A percentile compares a stretch with the other conserved stretches of the same genome.
Conservation (phyloP, 2,329 filamentous ascomycete genomes). For the Cercospora sp. region DNA sequence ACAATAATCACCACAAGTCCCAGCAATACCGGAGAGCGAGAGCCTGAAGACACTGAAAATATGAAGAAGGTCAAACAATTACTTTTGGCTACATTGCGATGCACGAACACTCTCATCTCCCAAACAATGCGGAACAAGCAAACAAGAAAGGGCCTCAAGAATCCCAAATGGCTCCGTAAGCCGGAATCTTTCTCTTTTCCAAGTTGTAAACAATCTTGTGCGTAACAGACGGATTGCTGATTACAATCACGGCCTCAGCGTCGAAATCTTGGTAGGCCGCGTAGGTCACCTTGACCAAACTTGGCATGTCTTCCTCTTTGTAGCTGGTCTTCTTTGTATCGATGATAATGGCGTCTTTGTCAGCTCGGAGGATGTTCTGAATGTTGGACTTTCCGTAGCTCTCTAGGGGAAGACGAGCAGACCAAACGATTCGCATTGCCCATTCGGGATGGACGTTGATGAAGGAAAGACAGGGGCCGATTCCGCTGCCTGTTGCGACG, state of each 20-base stretch:
- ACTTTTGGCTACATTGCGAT: neutral
- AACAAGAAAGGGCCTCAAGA: slow-evolving; percentile 37
- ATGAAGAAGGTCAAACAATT: neutral
- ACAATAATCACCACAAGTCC: neutral
- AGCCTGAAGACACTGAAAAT: neutral
- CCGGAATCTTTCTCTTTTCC: slow-evolving; percentile 64
- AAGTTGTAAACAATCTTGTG: slow-evolving; percentile 68
- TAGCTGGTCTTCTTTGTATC: slow-evolving; percentile 57
- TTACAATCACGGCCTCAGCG: slow-evolving; percentile 70
- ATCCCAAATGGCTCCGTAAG: slow-evolving; percentile 75
- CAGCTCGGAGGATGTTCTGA: slow-evolving; percentile 56
- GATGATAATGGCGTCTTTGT: slow-evolving; percentile 65
- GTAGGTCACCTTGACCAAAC: slow-evolving; percentile 60
- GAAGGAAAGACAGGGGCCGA: slow-evolving; percentile 66
- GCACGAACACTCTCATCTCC: neutral
- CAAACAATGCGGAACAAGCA: neutral
- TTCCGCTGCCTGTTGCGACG: slow-evolving; percentile 71
- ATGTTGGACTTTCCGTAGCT: slow-evolving; percentile 64
- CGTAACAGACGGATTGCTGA: slow-evolving; percentile 69
- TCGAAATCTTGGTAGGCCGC: slow-evolving; percentile 48
- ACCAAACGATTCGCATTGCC: slow-evolving; percentile 67
- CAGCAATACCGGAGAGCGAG: neutral
- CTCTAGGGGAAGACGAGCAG: slow-evolving; percentile 59
- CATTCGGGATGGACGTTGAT: slow-evolving; percentile 52
- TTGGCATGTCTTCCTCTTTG: slow-evolving; percentile 52